phyloP scores from a whole-genome alignment of 2,329 filamentous ascomycete species.

The Neopestalotiopsis clavispora region DNA sequence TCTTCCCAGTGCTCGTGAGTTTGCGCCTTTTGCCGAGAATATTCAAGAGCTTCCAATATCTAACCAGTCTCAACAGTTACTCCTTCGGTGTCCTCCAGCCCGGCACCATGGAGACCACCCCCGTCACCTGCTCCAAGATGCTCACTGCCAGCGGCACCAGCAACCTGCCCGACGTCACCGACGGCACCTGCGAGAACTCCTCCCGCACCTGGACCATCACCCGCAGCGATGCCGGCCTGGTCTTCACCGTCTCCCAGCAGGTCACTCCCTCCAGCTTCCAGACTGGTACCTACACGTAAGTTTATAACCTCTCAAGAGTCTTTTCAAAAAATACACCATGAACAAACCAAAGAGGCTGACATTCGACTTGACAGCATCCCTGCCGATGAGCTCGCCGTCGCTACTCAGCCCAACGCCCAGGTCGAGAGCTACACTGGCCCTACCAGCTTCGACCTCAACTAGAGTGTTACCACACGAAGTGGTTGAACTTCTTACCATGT shows the following conservation, averaged over 20 bases:
- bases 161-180: conserved; percentile 35
- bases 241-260: conserved; percentile 33
- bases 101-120: conserved; percentile 32
- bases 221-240: conserved; percentile 29
- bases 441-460: conserved; percentile 23
- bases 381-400: conserved; percentile 27
- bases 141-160: conserved; percentile 22
- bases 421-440: conserved; percentile 37
- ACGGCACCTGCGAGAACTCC: conserved; percentile 33
- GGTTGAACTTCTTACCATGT: neutral
- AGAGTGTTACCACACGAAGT: neutral
- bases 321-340: no score
- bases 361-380: conserved; percentile 21
- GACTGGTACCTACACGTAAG: conserved; percentile 28
- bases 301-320: no score
- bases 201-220: conserved; percentile 34
- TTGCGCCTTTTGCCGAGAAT: neutral
- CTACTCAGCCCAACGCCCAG: conserved; percentile 30
- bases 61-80: conserved; percentile 16
- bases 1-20: conserved; percentile 33
- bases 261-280: conserved; percentile 31
- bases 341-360: no score
- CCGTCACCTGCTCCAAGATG: conserved; percentile 28
- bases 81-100: conserved; percentile 24
- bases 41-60: neutral